phyloP scores from a whole-genome alignment of 2,329 filamentous ascomycete species.

The Teratosphaeria destructans region DNA sequence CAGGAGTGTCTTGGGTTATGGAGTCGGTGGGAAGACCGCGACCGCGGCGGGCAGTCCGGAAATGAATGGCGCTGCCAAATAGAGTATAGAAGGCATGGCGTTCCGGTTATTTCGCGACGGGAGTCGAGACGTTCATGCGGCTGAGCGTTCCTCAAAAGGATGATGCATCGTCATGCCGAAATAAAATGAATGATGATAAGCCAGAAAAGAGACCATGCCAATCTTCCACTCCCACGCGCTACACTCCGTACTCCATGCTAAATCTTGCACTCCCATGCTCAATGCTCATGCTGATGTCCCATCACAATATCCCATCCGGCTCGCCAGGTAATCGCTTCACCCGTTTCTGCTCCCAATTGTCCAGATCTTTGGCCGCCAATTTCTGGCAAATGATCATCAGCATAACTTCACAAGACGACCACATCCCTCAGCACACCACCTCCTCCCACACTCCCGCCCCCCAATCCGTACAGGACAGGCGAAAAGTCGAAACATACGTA shows the following conservation, averaged over 20 bases:
- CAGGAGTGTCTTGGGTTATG: neutral
- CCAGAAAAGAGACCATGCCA: neutral
- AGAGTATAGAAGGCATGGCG: neutral
- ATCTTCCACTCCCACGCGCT: neutral
- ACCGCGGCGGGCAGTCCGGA: neutral
- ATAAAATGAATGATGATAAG: neutral
- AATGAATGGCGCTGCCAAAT: neutral
- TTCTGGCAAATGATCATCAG: conserved; percentile 42
- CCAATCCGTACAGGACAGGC: conserved; percentile 15
- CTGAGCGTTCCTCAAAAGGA: neutral
- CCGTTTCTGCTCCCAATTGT: conserved; percentile 94
- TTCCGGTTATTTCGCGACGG: neutral
- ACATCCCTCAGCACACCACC: conserved; percentile 31
- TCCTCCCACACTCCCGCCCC: too few species aligned
- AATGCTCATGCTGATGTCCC: neutral
- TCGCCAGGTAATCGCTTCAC: conserved; percentile 85
- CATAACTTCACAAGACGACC: conserved; percentile 3
- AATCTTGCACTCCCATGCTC: neutral
- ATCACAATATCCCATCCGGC: conserved; percentile 67
- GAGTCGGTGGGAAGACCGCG: neutral
- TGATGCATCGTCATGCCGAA: neutral
- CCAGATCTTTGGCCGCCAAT: conserved; percentile 77
- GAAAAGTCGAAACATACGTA: conserved; percentile 52
- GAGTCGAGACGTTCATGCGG: neutral
- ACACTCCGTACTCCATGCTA: conserved; percentile 1